Evolutionary conservation across 169 alveolate species (phyloP), one percentile per base, ranked within the genome.

Genomic region (Plasmodium yoelii): DNA sequence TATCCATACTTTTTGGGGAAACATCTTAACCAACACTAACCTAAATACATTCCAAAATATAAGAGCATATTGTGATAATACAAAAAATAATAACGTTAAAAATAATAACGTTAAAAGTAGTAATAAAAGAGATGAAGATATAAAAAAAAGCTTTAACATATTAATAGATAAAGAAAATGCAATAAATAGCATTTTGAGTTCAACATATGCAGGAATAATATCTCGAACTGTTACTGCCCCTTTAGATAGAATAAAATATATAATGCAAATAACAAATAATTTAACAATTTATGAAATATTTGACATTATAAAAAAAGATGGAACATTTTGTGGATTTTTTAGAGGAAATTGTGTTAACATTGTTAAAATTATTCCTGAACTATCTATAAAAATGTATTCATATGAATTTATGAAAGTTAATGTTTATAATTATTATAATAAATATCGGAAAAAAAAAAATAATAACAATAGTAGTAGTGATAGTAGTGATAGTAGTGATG

Each of bases 361-460:
- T 44, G 88, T 77, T 18, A 77, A 77, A 44, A 77, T 77, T 5
- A 77, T 77, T 47, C 88, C 88, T 19, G 88, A 77, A 46, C 49
- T 77, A 10, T 77, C 88, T 22, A 77, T 77, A 47, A 77, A 77
- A 77, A 77, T 77, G 88, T 77, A 77, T 57, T 77, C 88, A 2
- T 77, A 77, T 39, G 88, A 77, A 8, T 77, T 77, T 44, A 34
- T 77, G 68, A 77, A 77, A n/a, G 24, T 77, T 8, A 77, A 77
- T 56, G 88, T 77, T 18, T 77, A 77, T 44, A 77, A 77, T 44
- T 64, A 77, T 68, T 77, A 77, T 57, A 63, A 68, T 15, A 68
- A 68, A 15, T 46, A 18, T 13, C 22, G 42, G 1, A 51, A 15
- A 15, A 51, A 51, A n/a, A n/a, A n/a, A n/a, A n/a, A n/a, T n/a